phyloP scores from a whole-genome alignment of 306 rosid species.

The Boehmeria nivea region DNA sequence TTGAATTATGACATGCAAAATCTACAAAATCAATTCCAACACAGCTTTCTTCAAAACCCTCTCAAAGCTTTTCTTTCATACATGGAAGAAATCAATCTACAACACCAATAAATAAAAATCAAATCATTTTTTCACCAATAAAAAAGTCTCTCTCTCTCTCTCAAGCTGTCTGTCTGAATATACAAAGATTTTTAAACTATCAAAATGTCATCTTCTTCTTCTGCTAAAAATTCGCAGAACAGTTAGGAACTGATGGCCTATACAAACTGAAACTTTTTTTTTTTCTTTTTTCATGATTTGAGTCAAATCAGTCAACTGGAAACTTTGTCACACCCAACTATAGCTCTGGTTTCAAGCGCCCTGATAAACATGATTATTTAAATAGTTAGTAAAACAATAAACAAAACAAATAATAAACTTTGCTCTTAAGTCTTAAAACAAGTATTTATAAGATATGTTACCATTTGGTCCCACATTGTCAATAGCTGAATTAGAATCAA shows the following conservation, averaged over 20 bases:
- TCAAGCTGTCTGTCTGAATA: conserved; percentile 26
- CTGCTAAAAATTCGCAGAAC: conserved; percentile 81
- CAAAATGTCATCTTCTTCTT: conserved; percentile 68
- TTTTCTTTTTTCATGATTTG: conserved; percentile 19
- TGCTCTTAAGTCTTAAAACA: not conserved
- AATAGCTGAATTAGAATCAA: conserved; percentile 51
- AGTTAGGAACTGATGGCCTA: conserved; percentile 69
- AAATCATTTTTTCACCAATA: conserved; percentile 39
- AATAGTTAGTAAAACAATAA: conserved; percentile 6
- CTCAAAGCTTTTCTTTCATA: conserved; percentile 27
- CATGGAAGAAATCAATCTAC: conserved; percentile 36
- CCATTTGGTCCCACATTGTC: conserved; percentile 84
- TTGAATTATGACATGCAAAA: conserved; percentile 9
- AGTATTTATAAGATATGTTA: conserved; percentile 23
- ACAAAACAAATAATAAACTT: conserved; percentile 2
- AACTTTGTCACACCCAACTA: conserved; percentile 35
- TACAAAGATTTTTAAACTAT: conserved; percentile 31
- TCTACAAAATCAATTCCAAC: conserved; percentile 25
- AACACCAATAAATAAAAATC: conserved; percentile 33
- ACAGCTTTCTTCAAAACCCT: conserved; percentile 24
- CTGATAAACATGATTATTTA: conserved; percentile 36
- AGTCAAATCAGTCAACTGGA: conserved; percentile 48
- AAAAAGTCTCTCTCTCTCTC: too few relatives aligned
- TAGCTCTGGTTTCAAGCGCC: conserved; percentile 67
- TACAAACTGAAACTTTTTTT: conserved; percentile 41